These are phyloP conservation scores for Citrullus amarus DNA, from an alignment of 306 rosid genomes.

Conservation along the genomic window DNA sequence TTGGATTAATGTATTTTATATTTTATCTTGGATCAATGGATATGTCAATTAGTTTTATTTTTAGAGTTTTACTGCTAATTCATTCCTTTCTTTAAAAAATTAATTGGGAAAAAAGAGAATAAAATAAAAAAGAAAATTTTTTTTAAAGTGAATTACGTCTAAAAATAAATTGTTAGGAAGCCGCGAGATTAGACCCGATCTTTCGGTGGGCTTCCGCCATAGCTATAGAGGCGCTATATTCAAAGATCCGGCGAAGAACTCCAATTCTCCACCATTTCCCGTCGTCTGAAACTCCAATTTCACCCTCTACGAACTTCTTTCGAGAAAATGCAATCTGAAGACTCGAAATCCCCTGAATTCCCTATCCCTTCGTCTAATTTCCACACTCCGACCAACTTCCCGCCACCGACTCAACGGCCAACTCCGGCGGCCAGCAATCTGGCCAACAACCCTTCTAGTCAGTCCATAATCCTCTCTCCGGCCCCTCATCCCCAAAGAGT, in stretches of 20 bases:
- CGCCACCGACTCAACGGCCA: constrained; percentile 72
- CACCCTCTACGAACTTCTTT: neutral
- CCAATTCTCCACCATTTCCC: neutral
- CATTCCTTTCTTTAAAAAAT: too few relatives aligned
- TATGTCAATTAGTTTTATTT: too few relatives aligned
- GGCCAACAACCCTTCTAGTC: constrained; percentile 34
- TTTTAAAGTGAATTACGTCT: too few relatives aligned
- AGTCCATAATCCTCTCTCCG: constrained; percentile 55
- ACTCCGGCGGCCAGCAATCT: constrained; percentile 59
- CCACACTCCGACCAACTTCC: constrained; percentile 24
- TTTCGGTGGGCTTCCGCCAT: neutral
- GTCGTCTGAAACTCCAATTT: neutral
- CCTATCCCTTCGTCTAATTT: constrained; percentile 41
- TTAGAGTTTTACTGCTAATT: too few relatives aligned
- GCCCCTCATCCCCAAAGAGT: constrained; percentile 65
- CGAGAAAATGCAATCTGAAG: neutral
- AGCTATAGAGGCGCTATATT: neutral
- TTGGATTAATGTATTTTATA: too few relatives aligned
- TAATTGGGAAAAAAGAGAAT: too few relatives aligned
- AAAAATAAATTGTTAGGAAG: neutral
- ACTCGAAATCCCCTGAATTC: constrained; percentile 12
- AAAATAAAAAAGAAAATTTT: too few relatives aligned
- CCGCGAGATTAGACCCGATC: neutral
- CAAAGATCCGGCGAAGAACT: neutral
- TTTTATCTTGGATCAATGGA: too few relatives aligned